Evolutionary conservation across 495 filamentous ascomycete genomes (phyloP).

Genomic region (Aspergillus steynii): DNA sequence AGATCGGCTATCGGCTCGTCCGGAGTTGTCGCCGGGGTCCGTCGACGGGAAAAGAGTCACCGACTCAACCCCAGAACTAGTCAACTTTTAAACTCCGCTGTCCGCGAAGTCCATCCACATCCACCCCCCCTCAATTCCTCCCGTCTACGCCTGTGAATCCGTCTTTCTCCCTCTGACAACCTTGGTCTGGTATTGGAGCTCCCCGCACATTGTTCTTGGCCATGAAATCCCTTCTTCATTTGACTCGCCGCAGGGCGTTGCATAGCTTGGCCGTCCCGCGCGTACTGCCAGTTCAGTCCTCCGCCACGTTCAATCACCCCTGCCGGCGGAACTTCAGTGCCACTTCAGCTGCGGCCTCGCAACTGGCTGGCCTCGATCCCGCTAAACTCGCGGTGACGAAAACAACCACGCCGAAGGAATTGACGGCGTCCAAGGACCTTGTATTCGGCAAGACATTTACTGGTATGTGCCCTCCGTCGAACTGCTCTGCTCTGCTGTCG

Average conservation of each 20-base stretch:
- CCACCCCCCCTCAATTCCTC: constrained; percentile 6
- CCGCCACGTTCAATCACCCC: constrained; percentile 26
- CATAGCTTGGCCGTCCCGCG: constrained; percentile 28
- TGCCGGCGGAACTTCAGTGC: constrained; percentile 60
- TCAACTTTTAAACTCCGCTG: constrained; percentile 26
- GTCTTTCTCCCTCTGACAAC: background rate
- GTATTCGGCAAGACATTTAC: constrained; percentile 89
- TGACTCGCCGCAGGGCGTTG: constrained; percentile 39
- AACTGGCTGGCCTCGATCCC: constrained; percentile 67
- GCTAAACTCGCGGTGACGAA: constrained; percentile 72
- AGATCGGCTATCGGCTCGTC: constrained; percentile 9
- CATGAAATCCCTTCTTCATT: constrained; percentile 46
- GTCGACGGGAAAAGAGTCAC: constrained; percentile 23
- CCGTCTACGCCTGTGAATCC: background rate
- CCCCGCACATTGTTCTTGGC: constrained; percentile 4
- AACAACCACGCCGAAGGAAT: constrained; percentile 72
- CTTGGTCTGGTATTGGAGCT: background rate
- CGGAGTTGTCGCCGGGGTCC: constrained; percentile 38
- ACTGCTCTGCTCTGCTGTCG: background rate
- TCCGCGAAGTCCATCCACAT: constrained; percentile 10
- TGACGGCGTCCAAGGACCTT: constrained; percentile 72
- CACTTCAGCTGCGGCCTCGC: constrained; percentile 52
- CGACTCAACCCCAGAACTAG: constrained; percentile 2
- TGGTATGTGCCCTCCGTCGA: constrained; percentile 47
- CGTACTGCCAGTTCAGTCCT: constrained; percentile 26